A percentile compares a stretch with the other conserved stretches of the same genome.
Evolutionary conservation across 345 rosid species (phyloP).

Genomic region (Conringia planisiliqua): DNA sequence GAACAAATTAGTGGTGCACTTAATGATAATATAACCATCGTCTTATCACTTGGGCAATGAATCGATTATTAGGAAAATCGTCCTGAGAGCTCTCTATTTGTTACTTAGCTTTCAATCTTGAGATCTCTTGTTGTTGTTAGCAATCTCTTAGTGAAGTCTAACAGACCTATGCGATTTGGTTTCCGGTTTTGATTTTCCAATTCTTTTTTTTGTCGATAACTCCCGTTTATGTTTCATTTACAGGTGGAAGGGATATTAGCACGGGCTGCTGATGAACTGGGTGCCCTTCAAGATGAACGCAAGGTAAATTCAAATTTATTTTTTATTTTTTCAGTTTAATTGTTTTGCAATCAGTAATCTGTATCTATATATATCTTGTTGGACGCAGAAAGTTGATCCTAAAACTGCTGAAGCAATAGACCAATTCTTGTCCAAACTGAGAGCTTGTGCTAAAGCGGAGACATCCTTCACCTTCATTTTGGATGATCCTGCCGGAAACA

Average conservation of each 20-base stretch:
- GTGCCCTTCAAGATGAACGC: constrained; percentile 92
- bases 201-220: neutral
- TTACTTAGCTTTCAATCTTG: neutral
- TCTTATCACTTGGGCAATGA: neutral
- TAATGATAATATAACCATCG: neutral
- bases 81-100: neutral
- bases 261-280: constrained; percentile 77
- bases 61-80: neutral
- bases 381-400: constrained; percentile 73
- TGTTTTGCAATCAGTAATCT: neutral
- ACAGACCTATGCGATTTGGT: neutral
- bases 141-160: neutral
- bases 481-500: constrained; percentile 95
- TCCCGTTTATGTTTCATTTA: neutral
- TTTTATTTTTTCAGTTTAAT: neutral
- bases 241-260: constrained; percentile 83
- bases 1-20: neutral
- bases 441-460: constrained; percentile 68
- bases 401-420: constrained; percentile 91
- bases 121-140: neutral
- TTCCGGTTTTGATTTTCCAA: neutral
- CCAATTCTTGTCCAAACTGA: constrained; percentile 69
- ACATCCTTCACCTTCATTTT: constrained; percentile 68
- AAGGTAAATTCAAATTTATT: constrained; percentile 41
- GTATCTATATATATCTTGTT: constrained; percentile 4